phyloP scores from a whole-genome alignment of 176 grass and related monocot genomes.

The Cocos nucifera region DNA sequence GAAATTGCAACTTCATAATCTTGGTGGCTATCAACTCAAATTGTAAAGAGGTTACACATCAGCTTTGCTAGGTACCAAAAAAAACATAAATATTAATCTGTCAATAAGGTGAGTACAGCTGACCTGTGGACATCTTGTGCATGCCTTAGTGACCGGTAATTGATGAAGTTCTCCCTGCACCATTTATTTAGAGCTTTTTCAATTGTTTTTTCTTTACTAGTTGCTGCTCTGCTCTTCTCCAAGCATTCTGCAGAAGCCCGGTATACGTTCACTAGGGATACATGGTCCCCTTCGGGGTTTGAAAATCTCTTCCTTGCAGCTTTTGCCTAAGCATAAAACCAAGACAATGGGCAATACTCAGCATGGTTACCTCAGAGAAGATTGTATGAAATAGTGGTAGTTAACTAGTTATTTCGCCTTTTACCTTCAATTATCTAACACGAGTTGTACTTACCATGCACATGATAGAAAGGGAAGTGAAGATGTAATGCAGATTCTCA shows the following conservation, averaged over 20 bases:
- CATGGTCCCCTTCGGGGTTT: slow-evolving; percentile 80
- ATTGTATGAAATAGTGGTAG: too few relatives aligned
- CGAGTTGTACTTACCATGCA: too few relatives aligned
- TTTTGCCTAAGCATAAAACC: slow-evolving; percentile 52
- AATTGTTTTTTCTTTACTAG: slow-evolving; percentile 73
- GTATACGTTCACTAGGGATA: slow-evolving; percentile 79
- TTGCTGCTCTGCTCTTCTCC: slow-evolving; percentile 71
- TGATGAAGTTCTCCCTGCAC: slow-evolving; percentile 93
- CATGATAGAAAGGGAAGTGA: too few relatives aligned
- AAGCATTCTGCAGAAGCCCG: slow-evolving; percentile 57
- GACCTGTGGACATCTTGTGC: slow-evolving; percentile 83
- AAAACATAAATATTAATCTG: too few relatives aligned
- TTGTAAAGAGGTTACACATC: too few relatives aligned
- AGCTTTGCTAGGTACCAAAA: too few relatives aligned
- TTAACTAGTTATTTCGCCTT: too few relatives aligned
- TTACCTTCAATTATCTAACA: too few relatives aligned
- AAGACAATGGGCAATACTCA: neutral
- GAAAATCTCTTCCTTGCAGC: slow-evolving; percentile 78
- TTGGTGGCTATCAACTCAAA: too few relatives aligned
- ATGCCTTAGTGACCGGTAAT: slow-evolving; percentile 62
- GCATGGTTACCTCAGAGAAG: too few relatives aligned
- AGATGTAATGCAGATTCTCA: too few relatives aligned
- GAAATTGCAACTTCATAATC: too few relatives aligned
- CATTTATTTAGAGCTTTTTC: slow-evolving; percentile 83
- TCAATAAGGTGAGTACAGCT: neutral